Percentiles rank a stretch among this genome's conserved stretches.
These are phyloP conservation scores for Saturnispora sekii DNA, from an alignment of 805 yeast genomes.

Conservation along the genomic window DNA sequence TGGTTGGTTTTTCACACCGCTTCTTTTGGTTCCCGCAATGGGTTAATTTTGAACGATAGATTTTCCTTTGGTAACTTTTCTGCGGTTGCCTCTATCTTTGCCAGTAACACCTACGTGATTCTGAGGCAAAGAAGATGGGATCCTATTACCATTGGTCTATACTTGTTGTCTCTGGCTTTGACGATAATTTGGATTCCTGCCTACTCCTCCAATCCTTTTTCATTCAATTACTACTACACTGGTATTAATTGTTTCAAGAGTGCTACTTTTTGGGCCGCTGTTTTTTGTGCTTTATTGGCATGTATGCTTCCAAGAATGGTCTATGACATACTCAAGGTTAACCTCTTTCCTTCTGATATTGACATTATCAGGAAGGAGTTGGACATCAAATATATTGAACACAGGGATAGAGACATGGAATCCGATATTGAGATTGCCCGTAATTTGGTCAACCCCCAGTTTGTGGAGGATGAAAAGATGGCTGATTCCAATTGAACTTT, in stretches of 20 bases:
- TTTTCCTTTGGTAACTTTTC: slow-evolving; percentile 63
- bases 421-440: slow-evolving; percentile 6
- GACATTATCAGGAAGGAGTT: slow-evolving; percentile 63
- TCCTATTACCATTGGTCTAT: slow-evolving; percentile 48
- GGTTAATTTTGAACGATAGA: slow-evolving; percentile 52
- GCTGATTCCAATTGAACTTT: not conserved
- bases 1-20: slow-evolving; percentile 45
- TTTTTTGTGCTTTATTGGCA: slow-evolving; percentile 43
- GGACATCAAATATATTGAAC: slow-evolving; percentile 40
- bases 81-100: slow-evolving; percentile 49
- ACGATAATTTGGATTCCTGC: slow-evolving; percentile 75
- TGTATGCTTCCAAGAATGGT: slow-evolving; percentile 55
- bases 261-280: slow-evolving; percentile 53
- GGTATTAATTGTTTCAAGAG: slow-evolving; percentile 57
- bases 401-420: slow-evolving; percentile 21
- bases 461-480: not conserved
- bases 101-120: slow-evolving; percentile 58
- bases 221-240: slow-evolving; percentile 53
- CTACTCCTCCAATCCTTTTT: slow-evolving; percentile 45
- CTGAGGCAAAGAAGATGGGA: slow-evolving; percentile 73
- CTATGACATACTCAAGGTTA: slow-evolving; percentile 37
- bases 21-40: slow-evolving; percentile 32
- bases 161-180: slow-evolving; percentile 44
- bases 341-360: slow-evolving; percentile 54
- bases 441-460: not conserved